Evolutionary conservation across 768 basidiomycete species (phyloP).

Genomic region (Hypholoma sublateritium): DNA sequence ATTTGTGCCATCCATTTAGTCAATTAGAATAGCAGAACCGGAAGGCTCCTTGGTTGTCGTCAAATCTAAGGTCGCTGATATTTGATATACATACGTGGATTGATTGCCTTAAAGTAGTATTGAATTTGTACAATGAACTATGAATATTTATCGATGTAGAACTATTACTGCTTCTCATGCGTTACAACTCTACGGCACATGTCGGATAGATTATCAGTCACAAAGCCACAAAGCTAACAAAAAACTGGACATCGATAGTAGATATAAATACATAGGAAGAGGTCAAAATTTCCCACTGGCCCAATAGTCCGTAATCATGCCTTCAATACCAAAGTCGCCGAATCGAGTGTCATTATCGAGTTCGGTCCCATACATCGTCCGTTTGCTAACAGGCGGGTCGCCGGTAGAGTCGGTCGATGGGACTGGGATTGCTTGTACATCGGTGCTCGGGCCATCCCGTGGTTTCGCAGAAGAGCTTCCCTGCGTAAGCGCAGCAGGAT

Average conservation of each 20-base stretch:
- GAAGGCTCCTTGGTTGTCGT: neutral
- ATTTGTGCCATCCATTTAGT: conserved; percentile 65
- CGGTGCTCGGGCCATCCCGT: conserved; percentile 30
- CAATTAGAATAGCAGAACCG: neutral
- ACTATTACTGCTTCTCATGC: conserved; percentile 1
- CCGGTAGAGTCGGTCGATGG: conserved; percentile 21
- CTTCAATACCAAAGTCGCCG: conserved; percentile 80
- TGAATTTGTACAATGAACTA: conserved; percentile 4
- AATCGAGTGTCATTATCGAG: conserved; percentile 81
- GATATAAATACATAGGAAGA: conserved; percentile 10
- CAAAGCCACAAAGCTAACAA: neutral
- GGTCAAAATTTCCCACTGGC: conserved; percentile 44
- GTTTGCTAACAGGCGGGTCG: conserved; percentile 43
- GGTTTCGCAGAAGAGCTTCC: conserved; percentile 24
- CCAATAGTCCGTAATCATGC: conserved; percentile 77
- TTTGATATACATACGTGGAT: neutral
- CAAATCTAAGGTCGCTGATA: neutral
- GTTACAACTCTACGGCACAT: neutral
- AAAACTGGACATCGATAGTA: neutral
- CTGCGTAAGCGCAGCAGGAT: conserved; percentile 40
- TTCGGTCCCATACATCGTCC: conserved; percentile 86
- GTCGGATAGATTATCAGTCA: neutral
- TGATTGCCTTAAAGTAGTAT: conserved; percentile 3
- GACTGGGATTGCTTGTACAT: conserved; percentile 14
- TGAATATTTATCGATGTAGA: conserved; percentile 5